phyloP scores from a whole-genome alignment of 2,329 filamentous ascomycete species.

The Alternaria brassicicola region DNA sequence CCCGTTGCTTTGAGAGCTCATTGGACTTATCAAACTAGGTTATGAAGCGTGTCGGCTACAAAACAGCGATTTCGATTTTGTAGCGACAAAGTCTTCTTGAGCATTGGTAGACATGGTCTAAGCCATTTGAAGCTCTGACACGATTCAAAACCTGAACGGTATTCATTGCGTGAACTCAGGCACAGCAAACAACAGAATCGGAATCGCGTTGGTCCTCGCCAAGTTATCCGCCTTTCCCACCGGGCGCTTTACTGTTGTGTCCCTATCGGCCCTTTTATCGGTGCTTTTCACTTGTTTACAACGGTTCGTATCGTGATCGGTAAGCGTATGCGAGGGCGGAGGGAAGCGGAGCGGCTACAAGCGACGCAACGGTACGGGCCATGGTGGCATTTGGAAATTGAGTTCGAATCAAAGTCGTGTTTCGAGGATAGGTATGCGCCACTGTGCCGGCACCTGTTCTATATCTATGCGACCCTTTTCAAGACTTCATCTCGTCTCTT shows the following conservation, averaged over 20 bases:
- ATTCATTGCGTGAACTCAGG: no score
- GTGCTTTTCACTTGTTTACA: neutral
- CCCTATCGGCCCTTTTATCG: neutral
- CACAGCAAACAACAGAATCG: neutral
- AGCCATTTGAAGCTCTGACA: neutral
- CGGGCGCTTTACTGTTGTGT: neutral
- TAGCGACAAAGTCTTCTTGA: neutral
- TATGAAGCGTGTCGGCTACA: neutral
- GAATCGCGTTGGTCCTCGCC: neutral
- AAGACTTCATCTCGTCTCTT: neutral
- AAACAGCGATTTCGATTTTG: neutral
- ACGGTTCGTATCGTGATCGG: neutral
- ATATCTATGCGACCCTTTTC: neutral
- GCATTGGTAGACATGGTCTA: no score
- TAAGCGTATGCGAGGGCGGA: neutral
- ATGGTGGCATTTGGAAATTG: neutral
- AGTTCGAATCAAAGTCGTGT: neutral
- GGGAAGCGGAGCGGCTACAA: neutral
- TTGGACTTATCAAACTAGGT: neutral
- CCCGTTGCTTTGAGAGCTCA: neutral
- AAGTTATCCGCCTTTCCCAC: neutral
- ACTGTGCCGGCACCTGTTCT: neutral
- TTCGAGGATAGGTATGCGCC: neutral
- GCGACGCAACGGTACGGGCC: neutral
- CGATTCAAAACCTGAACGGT: neutral